Evolutionary conservation across 257 asterid species (phyloP).

Genomic region (Lycium ferocissimum): DNA sequence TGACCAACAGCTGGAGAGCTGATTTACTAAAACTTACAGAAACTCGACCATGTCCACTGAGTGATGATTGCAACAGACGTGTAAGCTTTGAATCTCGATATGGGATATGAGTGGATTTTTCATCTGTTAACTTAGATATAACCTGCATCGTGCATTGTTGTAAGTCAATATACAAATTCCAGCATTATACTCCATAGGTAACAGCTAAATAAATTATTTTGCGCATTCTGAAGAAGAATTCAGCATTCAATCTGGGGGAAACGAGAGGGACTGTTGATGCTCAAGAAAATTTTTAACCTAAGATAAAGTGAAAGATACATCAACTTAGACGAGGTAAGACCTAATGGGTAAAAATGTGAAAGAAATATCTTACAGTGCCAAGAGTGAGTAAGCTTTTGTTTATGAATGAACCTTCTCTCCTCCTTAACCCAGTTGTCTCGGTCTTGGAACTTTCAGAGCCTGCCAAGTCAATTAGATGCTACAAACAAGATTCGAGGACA

Average conservation of each 20-base stretch:
- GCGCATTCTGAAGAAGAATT: not conserved
- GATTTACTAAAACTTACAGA: slow-evolving; percentile 61
- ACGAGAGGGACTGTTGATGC: not conserved
- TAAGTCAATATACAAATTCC: not conserved
- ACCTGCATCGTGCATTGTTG: slow-evolving; percentile 53
- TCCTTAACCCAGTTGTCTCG: slow-evolving; percentile 77
- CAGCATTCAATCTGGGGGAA: slow-evolving; percentile 12
- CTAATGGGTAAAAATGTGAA: slow-evolving; percentile 30
- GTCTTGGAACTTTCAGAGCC: slow-evolving; percentile 93
- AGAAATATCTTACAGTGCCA: slow-evolving; percentile 73
- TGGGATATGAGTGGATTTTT: slow-evolving; percentile 82
- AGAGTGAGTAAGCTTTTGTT: slow-evolving; percentile 82
- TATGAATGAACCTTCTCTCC: slow-evolving; percentile 85
- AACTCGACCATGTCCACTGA: slow-evolving; percentile 82
- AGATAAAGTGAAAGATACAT: not conserved
- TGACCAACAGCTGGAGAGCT: slow-evolving; percentile 27
- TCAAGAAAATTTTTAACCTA: not conserved
- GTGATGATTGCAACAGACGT: slow-evolving; percentile 84
- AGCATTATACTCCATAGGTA: not conserved
- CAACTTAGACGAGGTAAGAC: slow-evolving; percentile 31
- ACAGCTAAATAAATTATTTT: not conserved
- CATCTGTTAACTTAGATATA: slow-evolving; percentile 81
- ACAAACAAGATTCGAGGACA: slow-evolving; percentile 59
- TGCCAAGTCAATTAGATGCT: slow-evolving; percentile 92
- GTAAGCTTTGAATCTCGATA: slow-evolving; percentile 88